Conservation (phyloP, 2,329 filamentous ascomycete species). For the Epichloe festucae region DNA sequence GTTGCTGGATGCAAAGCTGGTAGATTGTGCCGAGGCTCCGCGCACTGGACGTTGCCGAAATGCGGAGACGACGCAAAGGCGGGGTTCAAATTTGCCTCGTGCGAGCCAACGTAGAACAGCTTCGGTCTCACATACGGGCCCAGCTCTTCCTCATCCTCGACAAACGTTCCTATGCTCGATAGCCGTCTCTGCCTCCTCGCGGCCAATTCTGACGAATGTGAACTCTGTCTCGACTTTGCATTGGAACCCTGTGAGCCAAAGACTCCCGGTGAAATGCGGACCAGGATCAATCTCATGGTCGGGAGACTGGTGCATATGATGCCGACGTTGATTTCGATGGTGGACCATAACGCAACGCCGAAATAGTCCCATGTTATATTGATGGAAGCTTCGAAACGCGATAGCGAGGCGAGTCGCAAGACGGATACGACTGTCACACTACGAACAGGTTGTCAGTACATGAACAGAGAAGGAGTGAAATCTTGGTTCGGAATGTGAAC, state of each 20-base stretch:
- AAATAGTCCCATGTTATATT: conserved; percentile 15
- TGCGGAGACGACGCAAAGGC: background rate
- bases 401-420: conserved; percentile 15
- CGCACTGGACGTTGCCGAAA: background rate
- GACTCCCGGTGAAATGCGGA: conserved; percentile 1
- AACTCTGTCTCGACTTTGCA: background rate
- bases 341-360: conserved; percentile 15
- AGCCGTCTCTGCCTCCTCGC: conserved; percentile 1
- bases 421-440: conserved; percentile 19
- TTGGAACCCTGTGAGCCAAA: conserved; percentile 1
- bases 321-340: conserved; percentile 18
- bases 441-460: background rate
- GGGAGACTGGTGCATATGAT: conserved; percentile 20
- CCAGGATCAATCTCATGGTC: conserved; percentile 12
- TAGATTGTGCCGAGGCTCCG: too few species aligned
- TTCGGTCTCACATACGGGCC: background rate
- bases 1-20: too few species aligned
- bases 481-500: background rate
- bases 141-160: conserved; percentile 1
- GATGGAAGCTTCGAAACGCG: conserved; percentile 12
- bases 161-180: background rate
- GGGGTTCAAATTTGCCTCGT: background rate
- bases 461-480: background rate
- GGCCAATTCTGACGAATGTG: background rate
- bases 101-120: background rate